Evolutionary conservation across 768 basidiomycete genomes (phyloP), one percentile per base, ranked within the genome.

Genomic region (Phlebiopsis gigantea): DNA sequence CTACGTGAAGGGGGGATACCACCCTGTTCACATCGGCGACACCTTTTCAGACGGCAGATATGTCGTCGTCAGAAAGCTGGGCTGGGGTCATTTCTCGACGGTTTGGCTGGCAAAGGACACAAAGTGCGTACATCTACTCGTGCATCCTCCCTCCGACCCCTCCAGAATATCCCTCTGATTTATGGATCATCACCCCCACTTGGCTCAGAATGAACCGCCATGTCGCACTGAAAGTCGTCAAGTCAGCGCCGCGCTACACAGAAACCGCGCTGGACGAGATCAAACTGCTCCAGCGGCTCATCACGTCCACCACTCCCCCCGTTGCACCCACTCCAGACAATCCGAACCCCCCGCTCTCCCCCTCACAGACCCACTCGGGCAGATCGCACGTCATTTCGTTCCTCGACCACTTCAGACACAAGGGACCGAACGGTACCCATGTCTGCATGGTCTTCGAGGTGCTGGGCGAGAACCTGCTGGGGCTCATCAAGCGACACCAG

Each of bases 401-500:
- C 70, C 88, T 98, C 46, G 96, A 99, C 75, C 93, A 98, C 70
- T 99, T 99, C 72, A 82, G 87, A 25, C 97, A 98, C 73, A 90
- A 89, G 59, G 97, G 97, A 1, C 94, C 94, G 9, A 97, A 99
- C 69, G 97, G 97, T 34, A 87, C 83, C 15, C 97, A 99, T 72
- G 90, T 99, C 63, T 98, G 97, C 79, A 98, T 99, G 97, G 94
- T 97, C 14, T 98, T 98, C 66, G 97, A 99, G 71, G 97, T 98
- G 24, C 82, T 99, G 8, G 97, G 96, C 58, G 96, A 99, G 74
- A 98, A 96, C 69, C 77, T 99, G 2, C 82, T 98, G 2, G 94
- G 89, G 4, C 82, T 99, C 65, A 97, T 98, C 80, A 98, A 97
- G 73, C 84, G 96, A 10, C 93, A 98, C 75, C 95, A 98, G 77